Evolutionary conservation across 345 rosid species (phyloP).

Genomic region (Hibiscus syriacus): DNA sequence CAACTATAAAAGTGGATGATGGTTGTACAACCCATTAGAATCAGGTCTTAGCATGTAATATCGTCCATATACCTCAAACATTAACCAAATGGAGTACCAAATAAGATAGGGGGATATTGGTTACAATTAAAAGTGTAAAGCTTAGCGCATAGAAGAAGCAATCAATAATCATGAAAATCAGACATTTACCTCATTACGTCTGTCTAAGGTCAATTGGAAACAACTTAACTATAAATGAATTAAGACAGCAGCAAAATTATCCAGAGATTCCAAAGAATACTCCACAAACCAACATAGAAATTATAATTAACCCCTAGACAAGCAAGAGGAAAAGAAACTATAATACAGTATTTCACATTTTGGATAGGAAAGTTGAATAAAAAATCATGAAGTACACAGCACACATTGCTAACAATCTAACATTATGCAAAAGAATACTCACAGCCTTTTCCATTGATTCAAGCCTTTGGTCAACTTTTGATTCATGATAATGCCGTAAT

Average conservation of each 20-base stretch:
- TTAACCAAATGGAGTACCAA: background rate
- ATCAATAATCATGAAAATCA: no score
- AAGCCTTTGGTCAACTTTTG: constrained; percentile 56
- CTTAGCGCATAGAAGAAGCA: background rate
- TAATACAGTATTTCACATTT: background rate
- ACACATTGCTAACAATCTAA: background rate
- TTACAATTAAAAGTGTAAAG: background rate
- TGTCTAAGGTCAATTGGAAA: background rate
- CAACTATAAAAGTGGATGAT: background rate
- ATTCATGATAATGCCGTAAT: constrained; percentile 44
- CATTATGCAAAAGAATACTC: constrained; percentile 19
- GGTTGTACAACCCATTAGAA: background rate
- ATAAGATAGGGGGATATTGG: background rate
- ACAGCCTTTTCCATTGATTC: constrained; percentile 66
- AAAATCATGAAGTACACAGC: background rate
- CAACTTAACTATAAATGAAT: background rate
- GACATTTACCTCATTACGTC: background rate
- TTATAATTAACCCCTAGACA: no score
- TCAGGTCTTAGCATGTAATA: background rate
- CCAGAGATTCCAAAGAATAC: background rate
- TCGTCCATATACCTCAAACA: background rate
- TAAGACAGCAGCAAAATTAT: background rate
- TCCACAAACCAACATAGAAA: no score
- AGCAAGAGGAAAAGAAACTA: background rate
- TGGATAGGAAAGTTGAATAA: background rate